Base-by-base conservation (phyloP, 257 asterid genomes). In the Lantana camara region DNA sequence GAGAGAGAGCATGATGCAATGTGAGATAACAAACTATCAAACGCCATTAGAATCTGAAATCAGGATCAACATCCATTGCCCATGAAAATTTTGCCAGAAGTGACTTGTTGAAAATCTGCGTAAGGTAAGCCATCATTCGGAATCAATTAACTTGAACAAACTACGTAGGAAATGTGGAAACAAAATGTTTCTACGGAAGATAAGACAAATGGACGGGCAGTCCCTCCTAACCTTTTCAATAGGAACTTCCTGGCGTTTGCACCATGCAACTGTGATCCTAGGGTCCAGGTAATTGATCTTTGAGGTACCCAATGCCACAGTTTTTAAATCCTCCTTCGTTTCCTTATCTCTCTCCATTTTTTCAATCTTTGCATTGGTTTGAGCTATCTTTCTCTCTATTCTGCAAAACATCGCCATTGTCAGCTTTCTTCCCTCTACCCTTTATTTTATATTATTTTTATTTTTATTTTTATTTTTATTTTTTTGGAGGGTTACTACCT, bases 241-340 rank as follows among this genome's bases (percentile, higher is more conserved):
- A 29, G 99, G 99, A 73, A 94, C 97, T 74, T 94, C 97, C 2
- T 77, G 95, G 72, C 96, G 95, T 73, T 94, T 94, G 84, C 99
- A 94, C 99, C 99, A 94, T 51, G 97, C 99, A 48, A 94, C 99
- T 13, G 97, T 83, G 74, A 94, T 90, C 78, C 99, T 80, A 24
- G 99, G 99, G 77, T 94, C 99, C n/a, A 90, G 95, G 76, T 94
- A 94, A 85, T 90, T 94, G 82, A 88, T 88, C 90, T 88, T 94
- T 24, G 99, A 94, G 8, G 99, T 94, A 41, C 99, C 96, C 82
- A 94, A 72, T 15, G 99, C 99, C 42, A 94, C 89, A 17, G 85
- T 88, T 72, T 94, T 94, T 70, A 90, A 45, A 50, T 90, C 96
- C 72, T 94, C 99, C 78, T 94, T 94, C 0, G 88, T 77, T 66